Percentiles rank a stretch among this genome's conserved stretches.
Evolutionary conservation across 2,329 filamentous ascomycete genomes (phyloP).

Genomic region (Colletotrichum truncatum): DNA sequence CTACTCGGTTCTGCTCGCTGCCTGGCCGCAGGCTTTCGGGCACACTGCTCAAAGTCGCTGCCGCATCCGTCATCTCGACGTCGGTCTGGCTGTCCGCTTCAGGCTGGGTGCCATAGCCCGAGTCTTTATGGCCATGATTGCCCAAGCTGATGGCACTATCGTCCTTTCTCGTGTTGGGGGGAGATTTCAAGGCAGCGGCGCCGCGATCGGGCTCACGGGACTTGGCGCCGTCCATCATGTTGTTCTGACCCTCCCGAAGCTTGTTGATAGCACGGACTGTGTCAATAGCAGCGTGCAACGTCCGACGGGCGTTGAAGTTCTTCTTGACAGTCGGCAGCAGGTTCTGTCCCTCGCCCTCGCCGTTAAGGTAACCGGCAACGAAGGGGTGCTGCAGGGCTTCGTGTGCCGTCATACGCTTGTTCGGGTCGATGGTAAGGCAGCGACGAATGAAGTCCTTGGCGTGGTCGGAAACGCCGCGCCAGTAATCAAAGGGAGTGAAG

Average conservation of each 20-base stretch:
- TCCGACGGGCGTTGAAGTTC: slow-evolving; percentile 77
- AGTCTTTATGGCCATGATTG: slow-evolving; percentile 49
- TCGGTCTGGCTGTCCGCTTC: slow-evolving; percentile 47
- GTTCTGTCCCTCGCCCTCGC: slow-evolving; percentile 63
- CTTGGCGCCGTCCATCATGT: slow-evolving; percentile 69
- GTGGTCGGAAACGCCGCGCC: slow-evolving; percentile 87
- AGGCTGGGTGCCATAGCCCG: slow-evolving; percentile 57
- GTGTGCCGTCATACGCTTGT: slow-evolving; percentile 89
- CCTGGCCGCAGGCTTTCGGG: slow-evolving; percentile 65
- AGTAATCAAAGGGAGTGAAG: slow-evolving; percentile 95
- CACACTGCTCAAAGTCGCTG: slow-evolving; percentile 41
- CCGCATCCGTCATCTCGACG: slow-evolving; percentile 58
- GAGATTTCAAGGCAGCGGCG: slow-evolving; percentile 33
- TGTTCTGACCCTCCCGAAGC: slow-evolving; percentile 69
- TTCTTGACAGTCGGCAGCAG: slow-evolving; percentile 76
- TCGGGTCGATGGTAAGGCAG: slow-evolving; percentile 91
- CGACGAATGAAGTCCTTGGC: slow-evolving; percentile 92
- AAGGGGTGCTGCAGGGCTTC: slow-evolving; percentile 75
- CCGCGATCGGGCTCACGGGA: slow-evolving; percentile 59
- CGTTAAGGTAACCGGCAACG: slow-evolving; percentile 62
- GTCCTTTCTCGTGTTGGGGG: slow-evolving; percentile 46
- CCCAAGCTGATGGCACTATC: slow-evolving; percentile 55
- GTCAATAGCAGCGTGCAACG: slow-evolving; percentile 75
- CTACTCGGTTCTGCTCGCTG: slow-evolving; percentile 62
- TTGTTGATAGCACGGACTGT: slow-evolving; percentile 78